Conservation (phyloP, 176 grass and related monocot species). For the Carex scoparia region DNA sequence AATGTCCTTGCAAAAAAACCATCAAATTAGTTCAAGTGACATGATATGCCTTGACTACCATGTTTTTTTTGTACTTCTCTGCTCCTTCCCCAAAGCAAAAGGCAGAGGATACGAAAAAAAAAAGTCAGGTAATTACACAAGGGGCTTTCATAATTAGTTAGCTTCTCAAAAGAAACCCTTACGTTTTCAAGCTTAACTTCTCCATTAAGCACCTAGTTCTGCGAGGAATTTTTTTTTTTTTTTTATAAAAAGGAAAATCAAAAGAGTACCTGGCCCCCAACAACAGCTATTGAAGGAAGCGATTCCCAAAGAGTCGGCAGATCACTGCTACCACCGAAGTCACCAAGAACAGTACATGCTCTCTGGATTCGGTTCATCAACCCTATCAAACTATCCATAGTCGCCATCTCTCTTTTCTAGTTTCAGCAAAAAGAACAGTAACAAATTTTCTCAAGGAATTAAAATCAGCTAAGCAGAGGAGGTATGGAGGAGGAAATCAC, state of each 20-base stretch:
- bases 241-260: neutral
- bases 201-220: neutral
- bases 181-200: neutral
- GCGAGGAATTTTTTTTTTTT: neutral
- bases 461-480: slow-evolving; percentile 1
- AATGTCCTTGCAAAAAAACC: neutral
- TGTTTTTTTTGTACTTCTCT: neutral
- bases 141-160: neutral
- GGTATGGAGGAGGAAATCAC: neutral
- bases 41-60: neutral
- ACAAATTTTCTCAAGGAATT: neutral
- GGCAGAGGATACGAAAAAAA: neutral
- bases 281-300: slow-evolving; percentile 66
- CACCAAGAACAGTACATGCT: slow-evolving; percentile 66
- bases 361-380: slow-evolving; percentile 69
- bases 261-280: slow-evolving; percentile 57
- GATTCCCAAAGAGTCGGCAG: slow-evolving; percentile 69
- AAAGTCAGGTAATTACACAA: neutral
- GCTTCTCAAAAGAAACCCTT: neutral
- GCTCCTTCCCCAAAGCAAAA: neutral
- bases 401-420: slow-evolving; percentile 16
- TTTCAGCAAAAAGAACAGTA: neutral
- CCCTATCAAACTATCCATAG: slow-evolving; percentile 66
- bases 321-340: slow-evolving; percentile 32
- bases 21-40: neutral